Evolutionary conservation across 2,329 filamentous ascomycete genomes (phyloP), one percentile per base, ranked within the genome.

Genomic region (Alternaria ethzedia): DNA sequence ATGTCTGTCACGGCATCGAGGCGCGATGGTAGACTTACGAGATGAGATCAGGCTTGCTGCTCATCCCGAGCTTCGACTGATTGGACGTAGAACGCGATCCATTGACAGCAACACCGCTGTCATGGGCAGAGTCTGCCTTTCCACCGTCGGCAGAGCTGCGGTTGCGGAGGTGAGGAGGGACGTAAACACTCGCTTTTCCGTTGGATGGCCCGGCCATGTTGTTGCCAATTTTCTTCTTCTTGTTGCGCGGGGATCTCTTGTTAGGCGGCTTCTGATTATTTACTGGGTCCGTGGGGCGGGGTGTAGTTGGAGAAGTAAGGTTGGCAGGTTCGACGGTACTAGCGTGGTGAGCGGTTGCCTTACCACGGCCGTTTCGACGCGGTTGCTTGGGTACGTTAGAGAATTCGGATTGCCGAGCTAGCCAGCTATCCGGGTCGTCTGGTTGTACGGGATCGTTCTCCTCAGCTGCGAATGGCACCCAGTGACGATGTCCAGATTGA

Each of bases 101-200:
- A 17, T 61, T 51, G 23, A 43, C 36, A 15, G 54, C 51, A 15
- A 46, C 32, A 12, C 50, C 32, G 20, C 52, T 41, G 10, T 36
- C 60, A 23, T 57, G 36, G 15, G 50, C 59, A 17, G 61, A 44
- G 41, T 68, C 51, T 45, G n/a, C n/a, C 43, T 60, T 66, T 8
- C 47, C 23, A 12, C 17, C 36, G 17, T 50, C 47, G 51, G 43
- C 49, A 28, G 55, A 26, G 47, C 21, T 30, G 32, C 36, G 57
- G 54, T 69, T 71, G 52, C 73, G 75, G 43, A 73, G 6, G 50
- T 77, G 75, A 10, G 73, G 73, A 13, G 75, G 72, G 17, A 76
- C 23, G n/a, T 64, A 75, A 2, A 52, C 65, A 26, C 60, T 56
- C 7, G 51, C 66, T 28, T 56, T 56, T 15, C 54, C 52, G 8